A percentile compares a stretch with the other conserved stretches of the same genome.
phyloP scores from a whole-genome alignment of 148 eudicot genomes.

The Heliosperma pusillum region DNA sequence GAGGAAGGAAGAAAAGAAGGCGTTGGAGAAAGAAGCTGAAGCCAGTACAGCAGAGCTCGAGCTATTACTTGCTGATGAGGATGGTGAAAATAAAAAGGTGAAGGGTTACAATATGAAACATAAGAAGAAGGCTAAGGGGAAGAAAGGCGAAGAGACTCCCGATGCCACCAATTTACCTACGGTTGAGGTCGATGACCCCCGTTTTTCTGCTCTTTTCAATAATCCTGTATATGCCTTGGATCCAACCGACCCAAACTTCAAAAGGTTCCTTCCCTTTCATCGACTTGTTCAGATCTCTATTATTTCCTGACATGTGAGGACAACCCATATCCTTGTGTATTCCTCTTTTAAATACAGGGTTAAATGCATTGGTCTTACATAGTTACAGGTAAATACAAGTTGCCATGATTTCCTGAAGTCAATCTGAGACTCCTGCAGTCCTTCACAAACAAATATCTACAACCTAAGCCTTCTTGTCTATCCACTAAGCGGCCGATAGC shows the following conservation, averaged over 20 bases:
- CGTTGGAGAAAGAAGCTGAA: slow-evolving; percentile 43
- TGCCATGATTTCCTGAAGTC: neutral
- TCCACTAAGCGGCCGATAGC: too few relatives aligned
- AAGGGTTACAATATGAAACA: slow-evolving; percentile 81
- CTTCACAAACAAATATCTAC: too few relatives aligned
- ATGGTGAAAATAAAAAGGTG: slow-evolving; percentile 42
- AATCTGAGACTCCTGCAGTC: too few relatives aligned
- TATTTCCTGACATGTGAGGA: neutral
- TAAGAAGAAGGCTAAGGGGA: slow-evolving; percentile 67
- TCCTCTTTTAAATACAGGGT: neutral
- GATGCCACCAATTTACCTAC: slow-evolving; percentile 68
- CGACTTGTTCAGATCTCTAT: neutral
- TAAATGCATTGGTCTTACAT: neutral
- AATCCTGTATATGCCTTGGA: slow-evolving; percentile 71
- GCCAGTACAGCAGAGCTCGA: slow-evolving; percentile 83
- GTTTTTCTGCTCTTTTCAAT: slow-evolving; percentile 62
- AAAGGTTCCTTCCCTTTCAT: slow-evolving; percentile 47
- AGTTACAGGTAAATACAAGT: neutral
- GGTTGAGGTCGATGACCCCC: slow-evolving; percentile 64
- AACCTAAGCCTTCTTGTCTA: too few relatives aligned
- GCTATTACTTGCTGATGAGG: slow-evolving; percentile 75
- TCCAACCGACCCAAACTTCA: slow-evolving; percentile 93
- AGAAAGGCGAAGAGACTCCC: slow-evolving; percentile 50
- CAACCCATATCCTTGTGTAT: neutral
- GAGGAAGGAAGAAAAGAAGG: slow-evolving; percentile 25